Base-by-base conservation (phyloP, 805 yeast genomes). In the Lipomyces orientalis region DNA sequence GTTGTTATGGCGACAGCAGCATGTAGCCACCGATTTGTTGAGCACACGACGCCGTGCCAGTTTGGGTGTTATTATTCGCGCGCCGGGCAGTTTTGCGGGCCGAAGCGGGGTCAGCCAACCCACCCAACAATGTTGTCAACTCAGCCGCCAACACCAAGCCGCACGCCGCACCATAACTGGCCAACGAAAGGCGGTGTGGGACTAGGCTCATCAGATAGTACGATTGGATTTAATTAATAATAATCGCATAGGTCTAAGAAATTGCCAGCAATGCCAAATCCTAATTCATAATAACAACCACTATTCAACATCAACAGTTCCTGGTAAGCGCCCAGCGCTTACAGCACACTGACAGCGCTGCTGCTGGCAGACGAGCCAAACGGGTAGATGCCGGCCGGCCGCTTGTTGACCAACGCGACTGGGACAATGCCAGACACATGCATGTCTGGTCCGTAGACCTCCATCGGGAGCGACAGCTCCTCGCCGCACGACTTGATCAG, bases 381-480 rank as follows among this genome's bases (percentile, higher is more conserved):
- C 16, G 81, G 82, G 70, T 71, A 66, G 60, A 80, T 77, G 39
- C 76, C 76, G 74, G 74, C 77, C 54, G 83, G 82, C 22, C 80
- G 77, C 78, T 81, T 81, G 69, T 78, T 80, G 54, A 68, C 71
- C 58, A 81, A 76, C 29, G 83, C 84, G 59, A 81, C 72, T 39
- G 84, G 84, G 16, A 81, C 84, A 62, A 81, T 82, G 37, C 84
- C 84, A 37, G 81, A 77, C 34, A 81, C 84, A 71, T 81, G 84
- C 84, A 81, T 82, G 67, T 82, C 84, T n/a, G 84, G 84, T n/a
- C 84, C 84, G 72, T 78, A 81, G 66, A 82, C 79, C 75, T 81
- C 84, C 84, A 81, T 81, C 49, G 82, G 82, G 67, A 81, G 73
- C 54, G 79, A 80, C 22, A 82, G 78, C 72, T 81, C 84, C 73